These are phyloP conservation scores for Prunus mongolica DNA, from an alignment of 306 rosid species.

Conservation along the genomic window DNA sequence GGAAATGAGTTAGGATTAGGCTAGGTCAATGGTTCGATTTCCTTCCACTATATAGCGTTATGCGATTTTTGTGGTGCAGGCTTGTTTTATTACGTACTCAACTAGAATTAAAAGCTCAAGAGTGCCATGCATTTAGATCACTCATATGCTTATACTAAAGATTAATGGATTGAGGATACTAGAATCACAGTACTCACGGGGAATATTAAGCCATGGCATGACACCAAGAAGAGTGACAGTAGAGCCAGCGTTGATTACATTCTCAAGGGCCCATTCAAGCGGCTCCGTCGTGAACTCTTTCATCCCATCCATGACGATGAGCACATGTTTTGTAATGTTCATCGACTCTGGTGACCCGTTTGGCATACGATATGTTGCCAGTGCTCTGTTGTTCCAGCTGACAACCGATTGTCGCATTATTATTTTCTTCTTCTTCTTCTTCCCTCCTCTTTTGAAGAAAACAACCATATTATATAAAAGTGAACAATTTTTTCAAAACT, in stretches of 20 bases:
- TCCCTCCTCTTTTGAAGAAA: neutral
- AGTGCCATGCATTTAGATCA: neutral
- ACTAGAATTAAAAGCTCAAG: neutral
- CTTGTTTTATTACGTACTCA: neutral
- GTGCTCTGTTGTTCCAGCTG: neutral
- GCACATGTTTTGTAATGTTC: conserved; percentile 27
- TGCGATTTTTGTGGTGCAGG: too few species aligned
- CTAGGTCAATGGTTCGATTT: too few species aligned
- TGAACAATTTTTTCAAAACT: neutral
- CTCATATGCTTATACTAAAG: neutral
- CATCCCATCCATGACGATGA: conserved; percentile 60
- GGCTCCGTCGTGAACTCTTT: conserved; percentile 43
- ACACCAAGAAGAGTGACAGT: conserved; percentile 52
- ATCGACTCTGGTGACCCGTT: conserved; percentile 19
- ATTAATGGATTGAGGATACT: neutral
- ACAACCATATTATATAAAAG: neutral
- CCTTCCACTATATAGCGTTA: too few species aligned
- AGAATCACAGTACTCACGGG: conserved; percentile 18
- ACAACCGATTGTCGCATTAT: conserved; percentile 1
- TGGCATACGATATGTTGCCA: conserved; percentile 8
- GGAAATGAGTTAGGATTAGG: too few species aligned
- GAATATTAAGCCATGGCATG: conserved; percentile 65
- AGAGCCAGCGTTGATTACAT: conserved; percentile 33
- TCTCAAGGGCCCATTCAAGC: conserved; percentile 47
- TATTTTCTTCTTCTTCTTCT: neutral